These are phyloP conservation scores for Wickerhamomyces hampshirensis DNA, from an alignment of 805 yeast genomes.

Conservation along the genomic window DNA sequence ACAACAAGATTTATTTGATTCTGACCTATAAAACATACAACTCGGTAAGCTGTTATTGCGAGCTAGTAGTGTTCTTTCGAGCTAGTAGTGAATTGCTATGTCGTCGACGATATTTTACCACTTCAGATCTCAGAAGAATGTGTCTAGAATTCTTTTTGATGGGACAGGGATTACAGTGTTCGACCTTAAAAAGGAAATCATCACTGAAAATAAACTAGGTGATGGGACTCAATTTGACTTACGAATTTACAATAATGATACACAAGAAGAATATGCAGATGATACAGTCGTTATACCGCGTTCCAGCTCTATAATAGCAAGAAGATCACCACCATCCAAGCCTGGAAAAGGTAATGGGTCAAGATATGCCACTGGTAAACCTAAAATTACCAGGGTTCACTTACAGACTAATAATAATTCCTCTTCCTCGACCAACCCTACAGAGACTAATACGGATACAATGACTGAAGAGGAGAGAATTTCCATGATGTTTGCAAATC, in stretches of 20 bases:
- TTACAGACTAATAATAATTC: slow-evolving; percentile 7
- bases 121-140: slow-evolving; percentile 78
- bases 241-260: slow-evolving; percentile 64
- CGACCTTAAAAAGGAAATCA: slow-evolving; percentile 89
- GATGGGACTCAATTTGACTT: slow-evolving; percentile 84
- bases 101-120: slow-evolving; percentile 84
- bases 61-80: no score
- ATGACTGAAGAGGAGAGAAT: slow-evolving; percentile 83
- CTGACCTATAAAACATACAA: no score
- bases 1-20: no score
- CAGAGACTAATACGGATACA: slow-evolving; percentile 1
- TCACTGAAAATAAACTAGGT: slow-evolving; percentile 72
- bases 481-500: slow-evolving; percentile 86
- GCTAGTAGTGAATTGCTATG: no score
- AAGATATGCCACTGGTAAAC: slow-evolving; percentile 70
- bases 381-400: slow-evolving; percentile 39
- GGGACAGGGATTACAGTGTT: slow-evolving; percentile 96
- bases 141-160: slow-evolving; percentile 79
- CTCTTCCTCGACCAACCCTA: slow-evolving; percentile 10
- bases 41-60: no score
- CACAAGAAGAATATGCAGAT: slow-evolving; percentile 71
- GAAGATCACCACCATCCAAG: slow-evolving; percentile 65
- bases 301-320: slow-evolving; percentile 76
- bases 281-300: slow-evolving; percentile 91
- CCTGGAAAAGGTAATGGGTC: slow-evolving; percentile 49